phyloP scores from a whole-genome alignment of 495 filamentous ascomycete species.

The Penicillium coffeae region DNA sequence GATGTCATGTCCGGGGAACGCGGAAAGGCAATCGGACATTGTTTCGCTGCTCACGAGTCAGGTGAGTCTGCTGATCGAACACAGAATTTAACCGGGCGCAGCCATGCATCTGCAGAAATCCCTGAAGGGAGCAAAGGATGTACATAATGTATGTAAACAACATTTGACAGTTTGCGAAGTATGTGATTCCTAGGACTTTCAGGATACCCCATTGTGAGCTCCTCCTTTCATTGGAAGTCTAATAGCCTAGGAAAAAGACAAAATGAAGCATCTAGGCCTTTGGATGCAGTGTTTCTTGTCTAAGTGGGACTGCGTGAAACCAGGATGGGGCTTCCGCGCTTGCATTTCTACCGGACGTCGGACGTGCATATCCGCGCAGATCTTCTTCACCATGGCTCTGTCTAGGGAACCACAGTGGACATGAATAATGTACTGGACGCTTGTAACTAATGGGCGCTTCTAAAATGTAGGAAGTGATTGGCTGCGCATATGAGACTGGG shows the following conservation, averaged over 20 bases:
- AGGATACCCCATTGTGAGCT: too few relatives aligned
- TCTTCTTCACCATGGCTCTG: slow-evolving; percentile 2
- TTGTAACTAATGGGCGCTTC: too few relatives aligned
- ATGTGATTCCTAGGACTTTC: too few relatives aligned
- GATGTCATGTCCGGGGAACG: slow-evolving; percentile 17
- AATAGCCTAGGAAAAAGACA: too few relatives aligned
- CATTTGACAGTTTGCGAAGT: too few relatives aligned
- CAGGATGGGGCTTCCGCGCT: slow-evolving; percentile 11
- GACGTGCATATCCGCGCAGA: slow-evolving; percentile 24
- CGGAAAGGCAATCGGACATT: slow-evolving; percentile 17
- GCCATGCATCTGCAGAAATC: slow-evolving; percentile 6
- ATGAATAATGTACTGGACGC: too few relatives aligned
- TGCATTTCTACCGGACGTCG: slow-evolving; percentile 20
- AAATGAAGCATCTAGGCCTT: not conserved
- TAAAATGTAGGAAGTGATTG: too few relatives aligned
- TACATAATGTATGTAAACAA: too few relatives aligned
- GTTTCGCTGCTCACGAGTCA: slow-evolving; percentile 20
- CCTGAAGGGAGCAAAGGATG: too few relatives aligned
- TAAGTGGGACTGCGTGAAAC: slow-evolving; percentile 10
- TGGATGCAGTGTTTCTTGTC: not conserved
- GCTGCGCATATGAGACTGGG: too few relatives aligned
- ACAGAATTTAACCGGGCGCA: slow-evolving; percentile 14
- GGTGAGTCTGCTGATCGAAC: slow-evolving; percentile 13
- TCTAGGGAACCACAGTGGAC: too few relatives aligned
- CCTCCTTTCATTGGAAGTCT: too few relatives aligned